These are phyloP conservation scores for Salisapilia sapeloensis DNA, from an alignment of 352 stramenopile species.

Conservation along the genomic window DNA sequence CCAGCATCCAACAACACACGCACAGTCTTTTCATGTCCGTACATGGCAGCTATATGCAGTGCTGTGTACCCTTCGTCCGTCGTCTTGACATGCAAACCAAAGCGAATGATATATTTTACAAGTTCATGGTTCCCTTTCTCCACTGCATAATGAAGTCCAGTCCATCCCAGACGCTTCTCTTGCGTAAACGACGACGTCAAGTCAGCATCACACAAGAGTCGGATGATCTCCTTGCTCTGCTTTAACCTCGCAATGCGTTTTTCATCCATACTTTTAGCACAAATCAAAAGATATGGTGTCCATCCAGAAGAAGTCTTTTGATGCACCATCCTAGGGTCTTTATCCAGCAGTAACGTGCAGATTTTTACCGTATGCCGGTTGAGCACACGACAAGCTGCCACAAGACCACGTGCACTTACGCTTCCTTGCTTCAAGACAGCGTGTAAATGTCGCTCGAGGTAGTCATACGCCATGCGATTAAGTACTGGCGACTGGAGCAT, in stretches of 20 bases:
- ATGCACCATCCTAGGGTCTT: slow-evolving; percentile 12
- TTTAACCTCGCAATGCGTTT: slow-evolving; percentile 4
- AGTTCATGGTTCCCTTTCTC: slow-evolving; percentile 29
- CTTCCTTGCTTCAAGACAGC: no score
- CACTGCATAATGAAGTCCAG: slow-evolving; percentile 28
- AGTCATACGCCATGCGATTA: no score
- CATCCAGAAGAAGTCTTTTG: slow-evolving; percentile 19
- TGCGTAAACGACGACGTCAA: slow-evolving; percentile 27
- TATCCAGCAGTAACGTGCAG: slow-evolving; percentile 19
- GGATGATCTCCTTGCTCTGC: slow-evolving; percentile 15
- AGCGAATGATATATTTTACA: slow-evolving; percentile 12
- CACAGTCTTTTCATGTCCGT: slow-evolving; percentile 12
- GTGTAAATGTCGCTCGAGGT: no score
- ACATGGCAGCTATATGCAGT: slow-evolving; percentile 32
- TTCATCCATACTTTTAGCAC: slow-evolving; percentile 7
- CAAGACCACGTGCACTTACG: no score
- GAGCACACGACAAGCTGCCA: slow-evolving; percentile 29
- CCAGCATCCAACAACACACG: slow-evolving; percentile 17
- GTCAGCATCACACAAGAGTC: slow-evolving; percentile 35
- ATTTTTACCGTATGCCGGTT: slow-evolving; percentile 27
- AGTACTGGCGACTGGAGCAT: no score
- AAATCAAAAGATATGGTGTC: slow-evolving; percentile 32
- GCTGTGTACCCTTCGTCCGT: slow-evolving; percentile 22
- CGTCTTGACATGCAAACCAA: slow-evolving; percentile 19
- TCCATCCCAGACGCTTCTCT: slow-evolving; percentile 22